phyloP scores from a whole-genome alignment of 768 basidiomycete species.

The Coprinellus aureogranulatus region DNA sequence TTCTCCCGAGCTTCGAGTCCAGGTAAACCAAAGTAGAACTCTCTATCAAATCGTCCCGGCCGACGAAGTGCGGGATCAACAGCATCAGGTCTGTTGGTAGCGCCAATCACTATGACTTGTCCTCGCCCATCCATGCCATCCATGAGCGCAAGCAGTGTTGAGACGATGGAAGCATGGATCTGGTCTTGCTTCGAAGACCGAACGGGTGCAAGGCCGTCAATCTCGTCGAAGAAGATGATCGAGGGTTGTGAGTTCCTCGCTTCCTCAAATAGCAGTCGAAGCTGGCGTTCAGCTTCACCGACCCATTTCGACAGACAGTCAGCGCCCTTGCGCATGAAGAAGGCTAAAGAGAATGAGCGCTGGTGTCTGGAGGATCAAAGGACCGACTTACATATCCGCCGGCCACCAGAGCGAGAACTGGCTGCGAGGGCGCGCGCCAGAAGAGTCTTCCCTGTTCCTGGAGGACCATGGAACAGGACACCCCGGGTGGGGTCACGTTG shows the following conservation, averaged over 20 bases:
- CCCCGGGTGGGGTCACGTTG: slow-evolving; percentile 92
- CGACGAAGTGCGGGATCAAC: slow-evolving; percentile 90
- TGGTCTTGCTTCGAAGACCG: slow-evolving; percentile 89
- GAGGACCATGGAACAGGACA: slow-evolving; percentile 90
- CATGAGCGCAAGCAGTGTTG: slow-evolving; percentile 89
- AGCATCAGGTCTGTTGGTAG: slow-evolving; percentile 93
- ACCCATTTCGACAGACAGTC: slow-evolving; percentile 95
- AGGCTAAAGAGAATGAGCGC: too few relatives aligned
- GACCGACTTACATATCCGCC: too few relatives aligned
- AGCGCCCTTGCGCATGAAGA: slow-evolving; percentile 94
- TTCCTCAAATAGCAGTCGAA: slow-evolving; percentile 86
- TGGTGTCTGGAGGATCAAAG: too few relatives aligned
- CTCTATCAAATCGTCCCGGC: slow-evolving; percentile 90
- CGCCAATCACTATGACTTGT: slow-evolving; percentile 91
- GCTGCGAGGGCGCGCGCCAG: slow-evolving; percentile 91
- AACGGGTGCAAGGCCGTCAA: slow-evolving; percentile 90
- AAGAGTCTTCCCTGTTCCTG: slow-evolving; percentile 97
- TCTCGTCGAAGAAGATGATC: slow-evolving; percentile 93
- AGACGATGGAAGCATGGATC: slow-evolving; percentile 94
- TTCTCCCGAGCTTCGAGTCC: slow-evolving; percentile 84
- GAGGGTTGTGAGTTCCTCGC: slow-evolving; percentile 82
- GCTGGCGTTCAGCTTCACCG: slow-evolving; percentile 90
- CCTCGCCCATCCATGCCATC: slow-evolving; percentile 73
- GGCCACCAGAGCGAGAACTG: too few relatives aligned
- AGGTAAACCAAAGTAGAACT: slow-evolving; percentile 95